Conservation (phyloP, 2,329 filamentous ascomycete genomes). For the Fusarium acutatum region DNA sequence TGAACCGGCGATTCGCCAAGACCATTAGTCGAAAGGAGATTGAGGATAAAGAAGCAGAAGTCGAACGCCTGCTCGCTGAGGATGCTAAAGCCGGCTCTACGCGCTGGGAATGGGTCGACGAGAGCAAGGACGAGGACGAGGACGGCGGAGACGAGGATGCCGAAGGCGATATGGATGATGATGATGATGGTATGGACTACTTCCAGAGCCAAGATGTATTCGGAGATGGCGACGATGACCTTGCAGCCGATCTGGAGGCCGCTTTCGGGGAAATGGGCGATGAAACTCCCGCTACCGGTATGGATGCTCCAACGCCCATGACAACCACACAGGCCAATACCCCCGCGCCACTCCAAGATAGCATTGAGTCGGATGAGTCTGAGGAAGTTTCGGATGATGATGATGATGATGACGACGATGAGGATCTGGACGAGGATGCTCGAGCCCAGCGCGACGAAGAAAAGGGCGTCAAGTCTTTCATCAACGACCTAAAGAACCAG, state of each 20-base stretch:
- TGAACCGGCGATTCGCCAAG: constrained; percentile 84
- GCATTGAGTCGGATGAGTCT: constrained; percentile 53
- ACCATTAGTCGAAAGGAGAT: constrained; percentile 84
- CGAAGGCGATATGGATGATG: constrained; percentile 57
- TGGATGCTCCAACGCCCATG: constrained; percentile 57
- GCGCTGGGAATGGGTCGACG: constrained; percentile 71
- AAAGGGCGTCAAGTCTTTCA: constrained; percentile 64
- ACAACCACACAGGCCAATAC: constrained; percentile 54
- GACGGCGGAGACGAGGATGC: constrained; percentile 61
- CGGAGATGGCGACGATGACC: constrained; percentile 55
- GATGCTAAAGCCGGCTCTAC: constrained; percentile 71
- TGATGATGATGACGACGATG: constrained; percentile 63
- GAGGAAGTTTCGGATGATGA: constrained; percentile 55
- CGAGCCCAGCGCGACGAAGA: constrained; percentile 59
- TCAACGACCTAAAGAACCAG: constrained; percentile 61
- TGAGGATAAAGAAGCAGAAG: constrained; percentile 82
- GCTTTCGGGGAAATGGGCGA: constrained; percentile 55
- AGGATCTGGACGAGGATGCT: constrained; percentile 64
- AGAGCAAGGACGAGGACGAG: constrained; percentile 55
- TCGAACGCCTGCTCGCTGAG: constrained; percentile 75
- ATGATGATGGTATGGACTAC: constrained; percentile 49
- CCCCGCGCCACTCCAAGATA: constrained; percentile 55
- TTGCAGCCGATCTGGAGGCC: constrained; percentile 65
- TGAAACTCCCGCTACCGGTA: constrained; percentile 54
- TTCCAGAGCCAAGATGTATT: constrained; percentile 45